A percentile compares a stretch with the other conserved stretches of the same genome.
Evolutionary conservation across 768 basidiomycete species (phyloP).

Genomic region (Clitopilus passeckerianus): DNA sequence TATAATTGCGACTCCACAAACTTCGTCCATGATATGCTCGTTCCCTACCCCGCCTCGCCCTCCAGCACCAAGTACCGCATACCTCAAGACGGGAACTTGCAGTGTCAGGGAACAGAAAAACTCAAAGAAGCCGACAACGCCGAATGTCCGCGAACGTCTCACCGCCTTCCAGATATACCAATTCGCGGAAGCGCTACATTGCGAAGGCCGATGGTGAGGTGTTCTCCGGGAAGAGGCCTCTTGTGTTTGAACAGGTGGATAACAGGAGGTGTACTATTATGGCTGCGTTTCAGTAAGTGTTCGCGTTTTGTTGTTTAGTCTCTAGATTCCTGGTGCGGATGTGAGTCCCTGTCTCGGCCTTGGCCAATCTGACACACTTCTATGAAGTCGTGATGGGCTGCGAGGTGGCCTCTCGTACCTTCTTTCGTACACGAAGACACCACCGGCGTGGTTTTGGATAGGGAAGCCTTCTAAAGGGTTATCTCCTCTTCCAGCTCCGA

Average conservation of each 20-base stretch:
- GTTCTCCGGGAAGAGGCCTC: constrained; percentile 90
- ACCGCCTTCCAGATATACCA: constrained; percentile 91
- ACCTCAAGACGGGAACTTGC: constrained; percentile 66
- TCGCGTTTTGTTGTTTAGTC: too few species aligned
- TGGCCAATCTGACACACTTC: too few species aligned
- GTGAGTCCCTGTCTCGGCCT: too few species aligned
- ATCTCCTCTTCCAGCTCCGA: too few species aligned
- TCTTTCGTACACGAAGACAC: too few species aligned
- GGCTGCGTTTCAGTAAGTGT: constrained; percentile 86
- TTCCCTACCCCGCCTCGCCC: constrained; percentile 85
- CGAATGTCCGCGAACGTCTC: too few species aligned
- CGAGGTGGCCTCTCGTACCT: too few species aligned
- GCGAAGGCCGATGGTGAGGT: constrained; percentile 81
- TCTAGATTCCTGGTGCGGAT: too few species aligned
- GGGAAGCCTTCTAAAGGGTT: too few species aligned
- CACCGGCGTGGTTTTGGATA: too few species aligned
- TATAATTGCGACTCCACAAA: constrained; percentile 92
- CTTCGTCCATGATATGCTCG: constrained; percentile 96
- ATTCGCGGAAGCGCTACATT: constrained; percentile 84
- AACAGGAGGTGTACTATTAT: constrained; percentile 98
- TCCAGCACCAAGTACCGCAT: constrained; percentile 77
- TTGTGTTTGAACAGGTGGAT: constrained; percentile 95
- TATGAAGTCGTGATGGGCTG: too few species aligned
- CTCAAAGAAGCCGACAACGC: constrained; percentile 86
- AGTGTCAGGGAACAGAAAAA: constrained; percentile 71